Evolutionary conservation across 2,329 filamentous ascomycete genomes (phyloP), one percentile per base, ranked within the genome.

Genomic region (Aspergillus bombycis): DNA sequence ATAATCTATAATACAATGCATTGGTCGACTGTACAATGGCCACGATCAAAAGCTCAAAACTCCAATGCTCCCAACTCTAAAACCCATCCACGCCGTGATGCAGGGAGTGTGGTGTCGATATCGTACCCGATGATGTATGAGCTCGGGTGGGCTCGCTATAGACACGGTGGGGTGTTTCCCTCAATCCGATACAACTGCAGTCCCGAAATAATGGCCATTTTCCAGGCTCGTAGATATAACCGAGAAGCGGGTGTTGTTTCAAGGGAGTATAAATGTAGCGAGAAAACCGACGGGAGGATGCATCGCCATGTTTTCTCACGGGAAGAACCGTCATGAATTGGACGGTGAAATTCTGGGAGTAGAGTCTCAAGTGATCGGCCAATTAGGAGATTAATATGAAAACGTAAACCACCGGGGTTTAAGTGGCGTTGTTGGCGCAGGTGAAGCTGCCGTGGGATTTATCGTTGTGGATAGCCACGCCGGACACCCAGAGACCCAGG

Each of bases 401-500:
- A 38, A 55, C 6, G n/a, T 14, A 9, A 26, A 55, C 52, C 52
- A 55, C 23, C 30, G 30, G 34, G n/a, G 34, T n/a, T 54, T 23
- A 54, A 11, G 41, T 7, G 14, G 72, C 66, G 66, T 79, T 79
- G 61, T 70, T 77, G 53, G 74, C 74, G 60, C 79, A 81, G 3
- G 77, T 76, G 61, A 80, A 81, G 66, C 74, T 78, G 53, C 68
- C 71, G 57, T 69, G 73, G 14, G 73, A 70, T 5, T 74, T 61
- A 53, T 76, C 69, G 4, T 75, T 68, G 56, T 73, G 69, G 53
- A 79, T 78, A 3, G 76, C 72, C 48, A 68, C 72, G 9, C 76
- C 76, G 16, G 75, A 77, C 21, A 76, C 72, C 59, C 78, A 79
- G 28, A 79, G 68, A 9, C 78, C 78, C 21, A 79, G 62, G 8